Evolutionary conservation across 1,284 basidiomycete genomes (phyloP).

Genomic region (Albatrellus sp.): DNA sequence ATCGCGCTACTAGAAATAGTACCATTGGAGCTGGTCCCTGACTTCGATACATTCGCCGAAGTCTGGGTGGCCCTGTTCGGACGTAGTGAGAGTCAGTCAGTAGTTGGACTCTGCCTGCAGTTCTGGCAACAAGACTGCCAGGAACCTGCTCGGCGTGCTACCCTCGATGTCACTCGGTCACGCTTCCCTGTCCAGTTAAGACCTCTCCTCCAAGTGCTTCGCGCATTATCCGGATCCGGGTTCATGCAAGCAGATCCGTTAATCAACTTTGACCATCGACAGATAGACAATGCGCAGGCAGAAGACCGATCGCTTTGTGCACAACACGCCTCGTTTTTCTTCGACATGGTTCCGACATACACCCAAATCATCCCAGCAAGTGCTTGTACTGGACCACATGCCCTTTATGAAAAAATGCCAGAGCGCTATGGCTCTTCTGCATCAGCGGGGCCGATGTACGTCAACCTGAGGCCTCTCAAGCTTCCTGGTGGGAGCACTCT

Average conservation of each 20-base stretch:
- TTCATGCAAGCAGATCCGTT: constrained; percentile 60
- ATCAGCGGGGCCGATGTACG: constrained; percentile 45
- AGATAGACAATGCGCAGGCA: constrained; percentile 17
- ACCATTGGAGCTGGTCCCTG: constrained; percentile 59
- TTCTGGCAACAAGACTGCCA: constrained; percentile 62
- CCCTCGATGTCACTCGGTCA: constrained; percentile 68
- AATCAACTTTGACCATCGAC: constrained; percentile 34
- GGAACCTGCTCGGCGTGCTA: constrained; percentile 51
- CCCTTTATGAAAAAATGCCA: constrained; percentile 56
- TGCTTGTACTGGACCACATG: constrained; percentile 46
- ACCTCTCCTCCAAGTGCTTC: constrained; percentile 62
- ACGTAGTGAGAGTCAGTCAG: constrained; percentile 55
- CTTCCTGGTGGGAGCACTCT: constrained; percentile 68
- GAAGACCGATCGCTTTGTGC: constrained; percentile 43
- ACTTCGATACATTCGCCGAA: constrained; percentile 60
- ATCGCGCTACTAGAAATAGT: constrained; percentile 63
- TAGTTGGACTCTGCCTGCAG: constrained; percentile 64
- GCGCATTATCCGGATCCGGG: constrained; percentile 61
- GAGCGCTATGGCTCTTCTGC: constrained; percentile 44
- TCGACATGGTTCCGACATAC: constrained; percentile 62
- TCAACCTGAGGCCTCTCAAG: constrained; percentile 52
- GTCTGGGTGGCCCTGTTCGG: constrained; percentile 77
- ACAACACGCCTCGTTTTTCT: constrained; percentile 60
- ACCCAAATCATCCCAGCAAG: constrained; percentile 60
- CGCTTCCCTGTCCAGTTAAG: constrained; percentile 73